These are phyloP conservation scores for Bacterosira constricta DNA, from an alignment of 108 stramenopile species.

Conservation along the genomic window DNA sequence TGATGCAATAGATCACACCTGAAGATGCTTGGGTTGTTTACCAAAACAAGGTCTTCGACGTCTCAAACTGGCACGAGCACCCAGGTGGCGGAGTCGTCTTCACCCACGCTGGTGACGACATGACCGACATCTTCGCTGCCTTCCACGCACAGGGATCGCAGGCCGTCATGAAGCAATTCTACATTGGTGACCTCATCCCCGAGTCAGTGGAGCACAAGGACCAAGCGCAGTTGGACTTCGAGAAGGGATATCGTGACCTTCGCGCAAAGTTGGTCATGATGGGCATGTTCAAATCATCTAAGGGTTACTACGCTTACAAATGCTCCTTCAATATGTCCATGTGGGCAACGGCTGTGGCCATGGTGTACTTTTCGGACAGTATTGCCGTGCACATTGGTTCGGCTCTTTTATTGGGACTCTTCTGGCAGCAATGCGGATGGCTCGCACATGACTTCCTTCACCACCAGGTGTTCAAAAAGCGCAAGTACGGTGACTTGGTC, in stretches of 20 bases:
- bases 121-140: constrained; percentile 98
- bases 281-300: constrained; percentile 95
- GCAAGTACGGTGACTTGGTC: constrained; percentile 90
- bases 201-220: constrained; percentile 81
- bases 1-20: constrained; percentile 61
- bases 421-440: constrained; percentile 99
- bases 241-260: constrained; percentile 95
- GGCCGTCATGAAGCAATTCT: constrained; percentile 88
- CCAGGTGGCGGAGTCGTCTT: constrained; percentile 97
- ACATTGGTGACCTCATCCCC: constrained; percentile 92
- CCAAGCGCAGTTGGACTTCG: constrained; percentile 86
- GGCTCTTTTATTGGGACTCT: constrained; percentile 91
- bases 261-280: constrained; percentile 88
- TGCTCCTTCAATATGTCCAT: constrained; percentile 84
- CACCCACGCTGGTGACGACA: constrained; percentile 98
- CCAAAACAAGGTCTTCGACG: constrained; percentile 97
- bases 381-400: constrained; percentile 79
- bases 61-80: constrained; percentile 96
- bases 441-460: constrained; percentile 98
- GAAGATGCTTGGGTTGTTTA: constrained; percentile 96
- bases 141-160: constrained; percentile 96
- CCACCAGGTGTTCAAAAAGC: constrained; percentile 96
- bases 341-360: constrained; percentile 77
- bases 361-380: constrained; percentile 79
- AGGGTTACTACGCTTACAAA: constrained; percentile 93